Evolutionary conservation across 441 rosid genomes (phyloP).

Genomic region (Monsonia emarginata): DNA sequence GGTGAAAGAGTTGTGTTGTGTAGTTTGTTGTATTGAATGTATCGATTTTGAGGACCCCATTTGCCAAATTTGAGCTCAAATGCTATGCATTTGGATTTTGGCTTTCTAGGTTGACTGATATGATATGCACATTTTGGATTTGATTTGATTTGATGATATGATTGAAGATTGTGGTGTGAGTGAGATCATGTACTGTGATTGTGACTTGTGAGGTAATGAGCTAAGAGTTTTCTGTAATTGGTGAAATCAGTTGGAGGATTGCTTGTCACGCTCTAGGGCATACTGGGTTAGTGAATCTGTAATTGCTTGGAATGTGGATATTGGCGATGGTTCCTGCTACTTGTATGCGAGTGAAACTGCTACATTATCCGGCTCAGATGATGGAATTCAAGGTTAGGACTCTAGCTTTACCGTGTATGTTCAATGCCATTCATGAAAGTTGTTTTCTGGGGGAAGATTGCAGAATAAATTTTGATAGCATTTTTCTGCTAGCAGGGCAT

Average conservation of each 20-base stretch:
- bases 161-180: conserved; percentile 14
- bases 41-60: neutral
- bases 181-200: too few relatives aligned
- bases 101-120: neutral
- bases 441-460: neutral
- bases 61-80: neutral
- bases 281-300: conserved; percentile 55
- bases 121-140: neutral
- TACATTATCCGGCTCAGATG: conserved; percentile 39
- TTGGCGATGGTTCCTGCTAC: conserved; percentile 52
- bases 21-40: neutral
- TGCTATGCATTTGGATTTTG: conserved; percentile 2
- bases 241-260: conserved; percentile 42
- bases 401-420: neutral
- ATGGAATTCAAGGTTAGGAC: conserved; percentile 50
- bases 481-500: conserved; percentile 40
- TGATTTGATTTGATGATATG: conserved; percentile 8
- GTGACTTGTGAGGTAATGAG: neutral
- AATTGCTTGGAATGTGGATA: conserved; percentile 75
- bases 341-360: conserved; percentile 60
- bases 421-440: neutral
- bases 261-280: conserved; percentile 51
- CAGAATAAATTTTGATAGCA: neutral
- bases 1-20: neutral
- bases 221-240: conserved; percentile 17